Evolutionary conservation across 768 basidiomycete genomes (phyloP).

Genomic region (Suillus discolor): DNA sequence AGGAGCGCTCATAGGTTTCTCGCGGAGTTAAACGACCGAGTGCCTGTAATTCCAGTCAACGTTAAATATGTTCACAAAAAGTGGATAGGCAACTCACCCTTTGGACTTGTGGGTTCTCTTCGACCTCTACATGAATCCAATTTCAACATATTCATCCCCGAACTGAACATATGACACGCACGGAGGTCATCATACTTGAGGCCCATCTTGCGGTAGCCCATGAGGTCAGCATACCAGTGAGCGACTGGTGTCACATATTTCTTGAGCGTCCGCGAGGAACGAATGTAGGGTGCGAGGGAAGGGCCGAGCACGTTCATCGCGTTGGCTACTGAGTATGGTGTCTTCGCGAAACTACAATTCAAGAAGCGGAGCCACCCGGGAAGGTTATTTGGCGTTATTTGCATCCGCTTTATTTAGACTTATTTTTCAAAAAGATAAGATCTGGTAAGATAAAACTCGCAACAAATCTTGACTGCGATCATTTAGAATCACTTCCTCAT

Average conservation of each 20-base stretch:
- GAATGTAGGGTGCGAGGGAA: slow-evolving; percentile 78
- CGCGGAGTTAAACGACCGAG: slow-evolving; percentile 75
- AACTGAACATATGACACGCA: slow-evolving; percentile 43
- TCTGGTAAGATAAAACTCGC: slow-evolving; percentile 36
- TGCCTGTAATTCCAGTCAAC: slow-evolving; percentile 54
- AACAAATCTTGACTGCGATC: slow-evolving; percentile 23
- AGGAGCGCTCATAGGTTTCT: slow-evolving; percentile 89
- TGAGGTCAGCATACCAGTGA: slow-evolving; percentile 75
- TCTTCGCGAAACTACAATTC: slow-evolving; percentile 25
- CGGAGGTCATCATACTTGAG: slow-evolving; percentile 95
- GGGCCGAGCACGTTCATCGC: slow-evolving; percentile 59
- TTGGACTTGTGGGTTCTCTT: slow-evolving; percentile 79
- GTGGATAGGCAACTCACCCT: slow-evolving; percentile 50
- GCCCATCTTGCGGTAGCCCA: slow-evolving; percentile 87
- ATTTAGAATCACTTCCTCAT: slow-evolving; percentile 13
- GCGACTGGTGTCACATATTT: slow-evolving; percentile 77
- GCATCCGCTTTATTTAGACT: slow-evolving; percentile 22
- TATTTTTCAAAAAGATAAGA: slow-evolving; percentile 30
- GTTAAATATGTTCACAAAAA: neutral
- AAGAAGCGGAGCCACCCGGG: slow-evolving; percentile 27
- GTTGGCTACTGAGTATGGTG: slow-evolving; percentile 13
- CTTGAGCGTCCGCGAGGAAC: slow-evolving; percentile 66
- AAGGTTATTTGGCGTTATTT: slow-evolving; percentile 48
- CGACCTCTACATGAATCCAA: slow-evolving; percentile 52
- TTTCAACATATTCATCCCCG: neutral